phyloP scores from a whole-genome alignment of 1,139 yeast genomes.

The Ogataea hybrid region DNA sequence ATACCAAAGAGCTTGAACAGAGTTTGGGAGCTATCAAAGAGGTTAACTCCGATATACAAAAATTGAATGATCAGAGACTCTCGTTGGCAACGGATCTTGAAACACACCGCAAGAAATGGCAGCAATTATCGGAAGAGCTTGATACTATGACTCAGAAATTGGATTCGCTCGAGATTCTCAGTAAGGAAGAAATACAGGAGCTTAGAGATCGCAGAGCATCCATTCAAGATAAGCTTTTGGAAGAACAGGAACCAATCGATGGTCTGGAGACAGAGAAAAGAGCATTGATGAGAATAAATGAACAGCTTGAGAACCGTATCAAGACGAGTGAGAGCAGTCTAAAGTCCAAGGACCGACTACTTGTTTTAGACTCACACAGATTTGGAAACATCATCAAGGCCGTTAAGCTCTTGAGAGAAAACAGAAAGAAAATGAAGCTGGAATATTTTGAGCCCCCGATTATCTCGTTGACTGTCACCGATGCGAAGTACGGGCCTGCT shows the following conservation, averaged over 20 bases:
- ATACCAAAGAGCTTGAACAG: slow-evolving; percentile 15
- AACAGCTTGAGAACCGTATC: slow-evolving; percentile 15
- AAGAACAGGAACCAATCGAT: slow-evolving; percentile 16
- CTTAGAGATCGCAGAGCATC: slow-evolving; percentile 19
- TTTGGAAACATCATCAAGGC: slow-evolving; percentile 37
- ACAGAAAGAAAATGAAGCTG: slow-evolving; percentile 34
- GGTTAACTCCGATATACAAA: slow-evolving; percentile 27
- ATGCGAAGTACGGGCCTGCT: slow-evolving; percentile 47
- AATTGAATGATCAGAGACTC: slow-evolving; percentile 13
- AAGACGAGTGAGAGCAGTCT: slow-evolving; percentile 32
- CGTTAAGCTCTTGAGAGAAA: slow-evolving; percentile 37
- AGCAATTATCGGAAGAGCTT: slow-evolving; percentile 27
- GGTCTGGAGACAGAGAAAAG: slow-evolving; percentile 9
- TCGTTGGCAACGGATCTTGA: slow-evolving; percentile 25
- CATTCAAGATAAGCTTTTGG: slow-evolving; percentile 20
- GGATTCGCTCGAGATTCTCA: slow-evolving; percentile 15
- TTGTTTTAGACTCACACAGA: slow-evolving; percentile 32
- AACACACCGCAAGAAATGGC: slow-evolving; percentile 30
- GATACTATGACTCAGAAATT: slow-evolving; percentile 25
- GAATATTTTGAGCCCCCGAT: slow-evolving; percentile 73
- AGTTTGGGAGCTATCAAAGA: slow-evolving; percentile 22
- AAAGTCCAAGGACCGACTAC: slow-evolving; percentile 51
- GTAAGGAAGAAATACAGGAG: slow-evolving; percentile 22
- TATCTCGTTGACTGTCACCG: slow-evolving; percentile 57
- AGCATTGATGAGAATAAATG: slow-evolving; percentile 1